Base-by-base conservation (phyloP, 192 early-diverging fungal species). In the Coemansia sp. region DNA sequence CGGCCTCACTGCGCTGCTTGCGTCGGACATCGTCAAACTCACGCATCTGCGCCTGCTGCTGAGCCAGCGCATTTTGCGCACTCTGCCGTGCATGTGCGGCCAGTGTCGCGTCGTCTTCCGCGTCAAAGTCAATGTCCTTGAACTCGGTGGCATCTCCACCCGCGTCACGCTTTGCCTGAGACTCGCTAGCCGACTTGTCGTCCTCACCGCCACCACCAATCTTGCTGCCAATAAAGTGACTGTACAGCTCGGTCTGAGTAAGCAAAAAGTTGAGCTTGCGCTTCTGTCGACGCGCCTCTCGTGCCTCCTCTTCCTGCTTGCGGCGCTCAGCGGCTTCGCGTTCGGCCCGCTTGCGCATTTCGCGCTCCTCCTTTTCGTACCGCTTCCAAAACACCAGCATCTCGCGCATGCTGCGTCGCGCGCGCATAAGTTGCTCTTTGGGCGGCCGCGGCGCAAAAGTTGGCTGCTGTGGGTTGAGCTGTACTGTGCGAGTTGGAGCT, bases 241-340 rank as follows among this genome's bases (percentile, higher is more conserved):
- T 92, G 74, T 92, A 96, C 8, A 96, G 84, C 62, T 96, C 94
- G 0, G 94, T 96, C 66, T 96, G 94, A 1, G 91, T 89, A 53
- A 96, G 93, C 63, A 96, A 81, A 65, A 96, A 96, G 69, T 96
- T 93, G 57, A 96, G 85, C 69, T 96, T 96, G 55, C 93, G 86
- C 8, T 87, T 87, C 69, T 96, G 94, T 45, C 94, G 84, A 37
- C 87, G 81, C 5, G 87, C 83, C 60, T 96, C 94, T 35, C 93
- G 86, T 27, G 80, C 75, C 69, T 94, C 94, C 62, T 96, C 94
- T 65, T 94, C 92, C 17, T 86, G 83, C 37, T 89, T 82, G 51
- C 87, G 76, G 45, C 82, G 77, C 67, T 96, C 94, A 21, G 90
- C 70, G 2, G 92, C 90, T 75, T 96, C 94, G 53, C 85, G 88